Percentiles rank a stretch among this genome's conserved stretches.
These are phyloP conservation scores for Byssochlamys sp. DNA, from an alignment of 2,329 filamentous ascomycete species.

Conservation along the genomic window DNA sequence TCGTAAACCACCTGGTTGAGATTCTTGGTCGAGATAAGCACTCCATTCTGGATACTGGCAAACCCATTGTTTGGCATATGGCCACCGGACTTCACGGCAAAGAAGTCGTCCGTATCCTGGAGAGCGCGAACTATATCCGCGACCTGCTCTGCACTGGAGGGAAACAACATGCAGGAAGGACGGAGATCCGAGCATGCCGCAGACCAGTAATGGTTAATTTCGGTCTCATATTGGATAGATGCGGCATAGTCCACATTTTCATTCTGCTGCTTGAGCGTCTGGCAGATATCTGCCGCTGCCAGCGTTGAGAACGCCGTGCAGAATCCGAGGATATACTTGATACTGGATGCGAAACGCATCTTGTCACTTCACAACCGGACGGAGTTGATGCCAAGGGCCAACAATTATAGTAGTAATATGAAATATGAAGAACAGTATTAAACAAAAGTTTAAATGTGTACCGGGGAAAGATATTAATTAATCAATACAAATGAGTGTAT, in stretches of 20 bases:
- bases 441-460: not conserved
- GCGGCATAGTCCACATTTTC: conserved; percentile 26
- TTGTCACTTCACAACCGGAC: not conserved
- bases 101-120: conserved; percentile 38
- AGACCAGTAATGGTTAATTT: conserved; percentile 41
- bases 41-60: conserved; percentile 36
- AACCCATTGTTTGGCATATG: conserved; percentile 41
- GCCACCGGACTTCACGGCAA: conserved; percentile 47
- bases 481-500: not conserved
- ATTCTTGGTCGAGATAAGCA: conserved; percentile 39
- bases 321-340: not conserved
- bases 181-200: conserved; percentile 32
- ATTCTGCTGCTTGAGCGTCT: conserved; percentile 23
- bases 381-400: conserved; percentile 47
- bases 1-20: conserved; percentile 29
- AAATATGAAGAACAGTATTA: not conserved
- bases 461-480: not conserved
- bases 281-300: conserved; percentile 29
- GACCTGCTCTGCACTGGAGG: conserved; percentile 43
- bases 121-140: conserved; percentile 44
- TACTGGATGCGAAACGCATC: not conserved
- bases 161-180: conserved; percentile 41
- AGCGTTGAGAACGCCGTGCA: conserved; percentile 12
- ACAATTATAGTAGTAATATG: not conserved
- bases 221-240: conserved; percentile 25